Conservation (phyloP, 192 early-diverging fungal genomes). For the Fimicolochytrium jonesii region DNA sequence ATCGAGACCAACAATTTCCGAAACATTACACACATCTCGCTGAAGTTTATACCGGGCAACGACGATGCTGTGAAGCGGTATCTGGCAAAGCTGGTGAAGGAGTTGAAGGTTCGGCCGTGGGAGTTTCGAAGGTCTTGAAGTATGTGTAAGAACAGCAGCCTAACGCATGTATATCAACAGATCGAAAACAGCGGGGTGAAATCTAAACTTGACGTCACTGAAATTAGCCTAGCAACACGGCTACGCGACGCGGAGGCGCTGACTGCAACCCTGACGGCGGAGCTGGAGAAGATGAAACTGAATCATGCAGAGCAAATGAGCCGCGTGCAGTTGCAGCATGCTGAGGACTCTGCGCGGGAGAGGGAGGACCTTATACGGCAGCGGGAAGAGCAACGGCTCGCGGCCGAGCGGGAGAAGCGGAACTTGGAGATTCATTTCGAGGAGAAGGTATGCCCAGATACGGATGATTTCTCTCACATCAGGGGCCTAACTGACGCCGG, state of each 20-base stretch:
- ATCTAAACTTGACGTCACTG: constrained; percentile 23
- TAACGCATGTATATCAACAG: no score
- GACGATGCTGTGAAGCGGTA: constrained; percentile 48
- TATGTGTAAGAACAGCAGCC: no score
- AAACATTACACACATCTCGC: constrained; percentile 49
- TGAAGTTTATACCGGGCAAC: constrained; percentile 42
- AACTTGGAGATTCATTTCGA: constrained; percentile 22
- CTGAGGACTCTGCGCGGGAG: constrained; percentile 34
- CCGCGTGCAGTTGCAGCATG: constrained; percentile 25
- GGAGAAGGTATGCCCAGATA: constrained; percentile 20
- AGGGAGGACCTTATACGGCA: constrained; percentile 20
- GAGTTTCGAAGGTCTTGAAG: no score
- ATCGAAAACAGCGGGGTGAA: constrained; percentile 10
- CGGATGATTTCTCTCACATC: not conserved
- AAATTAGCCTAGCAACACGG: constrained; percentile 8
- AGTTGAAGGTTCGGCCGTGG: constrained; percentile 34
- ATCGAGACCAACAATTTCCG: constrained; percentile 55
- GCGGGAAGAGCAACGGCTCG: constrained; percentile 16
- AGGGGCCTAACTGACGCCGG: not conserved
- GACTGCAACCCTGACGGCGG: constrained; percentile 1
- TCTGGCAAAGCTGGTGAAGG: constrained; percentile 43
- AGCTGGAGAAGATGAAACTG: constrained; percentile 33
- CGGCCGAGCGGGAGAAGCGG: constrained; percentile 22
- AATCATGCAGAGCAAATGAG: constrained; percentile 31
- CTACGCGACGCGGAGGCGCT: constrained; percentile 13